A percentile compares a stretch with the other conserved stretches of the same genome.
These are phyloP conservation scores for Pilaira anomala DNA, from an alignment of 192 early-diverging fungal genomes.

Conservation along the genomic window DNA sequence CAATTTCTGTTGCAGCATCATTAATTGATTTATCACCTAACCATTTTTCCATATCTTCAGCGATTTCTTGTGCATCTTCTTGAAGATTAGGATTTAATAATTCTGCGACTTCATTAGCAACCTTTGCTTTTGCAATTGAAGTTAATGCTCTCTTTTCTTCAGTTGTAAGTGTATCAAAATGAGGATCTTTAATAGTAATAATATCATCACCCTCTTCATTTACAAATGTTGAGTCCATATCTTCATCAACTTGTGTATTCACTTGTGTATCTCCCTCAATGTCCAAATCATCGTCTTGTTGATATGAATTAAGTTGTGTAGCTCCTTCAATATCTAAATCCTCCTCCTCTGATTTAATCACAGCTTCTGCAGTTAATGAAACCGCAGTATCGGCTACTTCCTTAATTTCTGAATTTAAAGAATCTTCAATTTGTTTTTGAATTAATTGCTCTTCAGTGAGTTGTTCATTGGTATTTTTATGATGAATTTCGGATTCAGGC, in stretches of 20 bases:
- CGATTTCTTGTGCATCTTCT: conserved; percentile 45
- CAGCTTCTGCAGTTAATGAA: not conserved
- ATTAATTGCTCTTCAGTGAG: no score
- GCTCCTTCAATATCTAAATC: not conserved
- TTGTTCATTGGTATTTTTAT: no score
- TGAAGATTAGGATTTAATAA: conserved; percentile 34
- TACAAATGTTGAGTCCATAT: conserved; percentile 19
- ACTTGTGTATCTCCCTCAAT: not conserved
- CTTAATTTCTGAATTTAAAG: not conserved
- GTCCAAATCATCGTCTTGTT: not conserved
- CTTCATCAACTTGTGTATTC: conserved; percentile 14
- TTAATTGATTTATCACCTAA: conserved; percentile 30
- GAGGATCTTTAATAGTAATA: not conserved
- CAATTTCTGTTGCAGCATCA: conserved; percentile 36
- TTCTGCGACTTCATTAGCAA: not conserved
- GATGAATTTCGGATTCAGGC: no score
- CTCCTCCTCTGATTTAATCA: not conserved
- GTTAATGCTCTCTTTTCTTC: not conserved
- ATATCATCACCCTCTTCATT: conserved; percentile 19
- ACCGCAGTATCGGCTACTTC: not conserved
- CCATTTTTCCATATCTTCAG: conserved; percentile 34
- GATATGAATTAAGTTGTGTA: no score
- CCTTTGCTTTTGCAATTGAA: not conserved
- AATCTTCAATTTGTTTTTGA: no score
- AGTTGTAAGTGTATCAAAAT: not conserved